Conservation (phyloP, 257 asterid genomes). For the Agastache rugosa region DNA sequence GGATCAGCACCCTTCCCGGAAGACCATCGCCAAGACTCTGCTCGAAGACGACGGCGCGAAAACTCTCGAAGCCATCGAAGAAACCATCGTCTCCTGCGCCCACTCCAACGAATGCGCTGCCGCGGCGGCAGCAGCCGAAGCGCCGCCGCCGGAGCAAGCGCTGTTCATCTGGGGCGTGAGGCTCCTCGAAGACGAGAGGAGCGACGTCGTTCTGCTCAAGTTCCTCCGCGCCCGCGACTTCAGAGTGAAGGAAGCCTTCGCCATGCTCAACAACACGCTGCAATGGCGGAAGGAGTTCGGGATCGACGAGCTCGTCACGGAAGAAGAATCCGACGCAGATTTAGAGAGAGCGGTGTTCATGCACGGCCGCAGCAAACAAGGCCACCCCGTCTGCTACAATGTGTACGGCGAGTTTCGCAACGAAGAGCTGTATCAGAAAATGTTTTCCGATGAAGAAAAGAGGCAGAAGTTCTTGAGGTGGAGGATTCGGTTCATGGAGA, state of each 20-base stretch:
- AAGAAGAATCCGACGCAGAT: slow-evolving; percentile 28
- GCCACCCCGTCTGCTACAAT: slow-evolving; percentile 49
- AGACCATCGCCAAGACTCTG: slow-evolving; percentile 17
- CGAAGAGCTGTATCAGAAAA: slow-evolving; percentile 31
- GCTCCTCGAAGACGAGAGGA: slow-evolving; percentile 43
- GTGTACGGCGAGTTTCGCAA: slow-evolving; percentile 47
- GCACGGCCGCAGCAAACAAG: slow-evolving; percentile 45
- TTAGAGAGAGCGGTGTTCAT: slow-evolving; percentile 40
- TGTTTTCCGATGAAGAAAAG: slow-evolving; percentile 42
- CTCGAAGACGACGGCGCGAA: slow-evolving; percentile 45
- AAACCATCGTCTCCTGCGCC: slow-evolving; percentile 33
- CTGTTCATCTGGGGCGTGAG: slow-evolving; percentile 45
- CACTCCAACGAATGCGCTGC: not conserved
- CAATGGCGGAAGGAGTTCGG: slow-evolving; percentile 44
- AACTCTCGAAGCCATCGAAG: slow-evolving; percentile 45
- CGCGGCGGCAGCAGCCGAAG: no score
- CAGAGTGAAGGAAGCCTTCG: slow-evolving; percentile 39
- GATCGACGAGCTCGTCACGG: slow-evolving; percentile 24
- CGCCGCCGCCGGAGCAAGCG: slow-evolving; percentile 7
- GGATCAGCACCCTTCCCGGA: not conserved
- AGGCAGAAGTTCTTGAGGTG: slow-evolving; percentile 42
- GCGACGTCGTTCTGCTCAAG: slow-evolving; percentile 40
- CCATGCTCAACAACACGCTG: slow-evolving; percentile 40
- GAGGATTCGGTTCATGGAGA: slow-evolving; percentile 46
- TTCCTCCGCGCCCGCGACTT: slow-evolving; percentile 49